These are phyloP conservation scores for Trypanosoma vivax DNA, from an alignment of 208 protist species.

Conservation along the genomic window DNA sequence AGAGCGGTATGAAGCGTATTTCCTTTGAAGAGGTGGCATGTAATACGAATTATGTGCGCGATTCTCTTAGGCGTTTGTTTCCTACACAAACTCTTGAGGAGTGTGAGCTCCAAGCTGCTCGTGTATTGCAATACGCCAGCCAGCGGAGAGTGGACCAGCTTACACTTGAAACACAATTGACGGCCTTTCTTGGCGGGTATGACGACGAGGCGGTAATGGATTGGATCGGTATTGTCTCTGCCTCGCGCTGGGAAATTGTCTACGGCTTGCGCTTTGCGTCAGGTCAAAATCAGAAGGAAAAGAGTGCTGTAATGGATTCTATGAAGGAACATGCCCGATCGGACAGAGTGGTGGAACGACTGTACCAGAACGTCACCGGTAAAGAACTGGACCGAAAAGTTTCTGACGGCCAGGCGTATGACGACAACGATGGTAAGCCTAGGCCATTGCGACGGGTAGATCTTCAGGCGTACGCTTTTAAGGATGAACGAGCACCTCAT, in stretches of 20 bases:
- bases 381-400: conserved; percentile 45
- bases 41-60: conserved; percentile 75
- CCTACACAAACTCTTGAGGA: conserved; percentile 51
- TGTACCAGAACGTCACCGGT: conserved; percentile 81
- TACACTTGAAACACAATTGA: conserved; percentile 83
- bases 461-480: conserved; percentile 64
- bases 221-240: conserved; percentile 69
- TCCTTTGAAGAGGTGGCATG: conserved; percentile 78
- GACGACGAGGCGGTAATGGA: conserved; percentile 73
- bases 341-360: conserved; percentile 52
- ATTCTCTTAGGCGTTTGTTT: conserved; percentile 74
- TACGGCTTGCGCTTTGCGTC: conserved; percentile 72
- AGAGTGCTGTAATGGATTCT: conserved; percentile 60
- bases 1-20: conserved; percentile 17
- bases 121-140: conserved; percentile 61
- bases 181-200: conserved; percentile 74
- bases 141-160: conserved; percentile 50
- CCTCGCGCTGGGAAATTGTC: conserved; percentile 72
- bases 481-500: conserved; percentile 78
- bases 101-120: conserved; percentile 48
- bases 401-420: neutral
- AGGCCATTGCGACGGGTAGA: conserved; percentile 61
- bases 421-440: conserved; percentile 3
- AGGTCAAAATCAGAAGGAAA: conserved; percentile 54
- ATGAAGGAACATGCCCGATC: conserved; percentile 60